Conservation (phyloP, 2,329 filamentous ascomycete genomes). For the Aspergillaceae sp. region DNA sequence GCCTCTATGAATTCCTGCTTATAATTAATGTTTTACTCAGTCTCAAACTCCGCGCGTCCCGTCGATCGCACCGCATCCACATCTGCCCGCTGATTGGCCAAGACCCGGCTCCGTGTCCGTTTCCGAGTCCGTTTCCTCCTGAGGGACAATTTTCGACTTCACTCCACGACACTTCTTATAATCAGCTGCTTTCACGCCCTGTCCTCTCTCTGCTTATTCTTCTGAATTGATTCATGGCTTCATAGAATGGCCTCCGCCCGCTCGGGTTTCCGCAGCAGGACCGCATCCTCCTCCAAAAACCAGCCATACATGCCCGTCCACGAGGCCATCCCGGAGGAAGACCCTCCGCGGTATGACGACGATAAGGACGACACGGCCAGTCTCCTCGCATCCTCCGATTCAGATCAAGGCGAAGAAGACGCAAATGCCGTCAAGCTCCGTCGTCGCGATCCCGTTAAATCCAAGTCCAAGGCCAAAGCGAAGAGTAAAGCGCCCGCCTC, state of each 20-base stretch:
- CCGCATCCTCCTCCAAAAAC: background rate
- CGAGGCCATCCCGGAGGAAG: conserved; percentile 13
- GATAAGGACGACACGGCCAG: conserved; percentile 4
- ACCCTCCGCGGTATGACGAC: conserved; percentile 4
- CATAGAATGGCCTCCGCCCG: conserved; percentile 1
- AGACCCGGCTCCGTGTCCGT: background rate
- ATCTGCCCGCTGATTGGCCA: background rate
- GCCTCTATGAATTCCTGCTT: background rate
- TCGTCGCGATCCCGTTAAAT: background rate
- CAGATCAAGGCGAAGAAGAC: background rate
- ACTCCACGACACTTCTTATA: background rate
- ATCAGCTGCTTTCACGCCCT: background rate
- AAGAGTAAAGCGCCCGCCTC: background rate
- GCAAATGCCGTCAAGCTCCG: background rate
- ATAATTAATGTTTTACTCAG: background rate
- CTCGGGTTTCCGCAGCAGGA: conserved; percentile 1
- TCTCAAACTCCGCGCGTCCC: background rate
- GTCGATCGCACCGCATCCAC: background rate
- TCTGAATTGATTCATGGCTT: background rate
- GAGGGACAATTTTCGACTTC: background rate
- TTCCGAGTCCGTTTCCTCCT: background rate
- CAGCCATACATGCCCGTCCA: conserved; percentile 11
- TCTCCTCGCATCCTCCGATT: background rate
- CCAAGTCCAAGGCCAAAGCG: conserved; percentile 12
- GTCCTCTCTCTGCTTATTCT: background rate